Base-by-base conservation (phyloP, 2,329 filamentous ascomycete genomes). In the Cercospora beticola region DNA sequence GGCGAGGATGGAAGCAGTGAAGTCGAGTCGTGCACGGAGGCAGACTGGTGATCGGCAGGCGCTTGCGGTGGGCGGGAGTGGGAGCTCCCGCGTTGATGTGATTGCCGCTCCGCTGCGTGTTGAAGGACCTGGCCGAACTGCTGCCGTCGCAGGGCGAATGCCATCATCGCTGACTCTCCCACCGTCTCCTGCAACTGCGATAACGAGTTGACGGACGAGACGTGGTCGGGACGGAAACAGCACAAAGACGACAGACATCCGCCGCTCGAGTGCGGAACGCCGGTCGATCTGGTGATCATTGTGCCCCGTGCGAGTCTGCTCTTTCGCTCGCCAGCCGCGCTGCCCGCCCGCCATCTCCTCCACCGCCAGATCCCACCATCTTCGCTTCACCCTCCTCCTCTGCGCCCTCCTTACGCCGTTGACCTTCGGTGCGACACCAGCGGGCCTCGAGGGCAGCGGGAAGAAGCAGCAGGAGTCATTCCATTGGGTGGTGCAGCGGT, bases 231-330 rank as follows among this genome's bases (percentile, higher is more conserved):
- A n/a, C 36, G 8, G 36, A n/a, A 40, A 40, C 36, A n/a, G 36
- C 36, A 58, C 26, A 58, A 33, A 58, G 30, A n/a, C 54, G 30
- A 5, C 54, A 57, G 30, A n/a, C 54, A 58, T 31, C 54, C 4
- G 54, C 4, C 49, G 26, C 49, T 14, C 3, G 49, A 28, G 49
- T 54, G 49, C 16, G 36, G 4, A 43, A 14, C 8, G 46, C 46
- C 46, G 10, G 54, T 30, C 54, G 54, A 58, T 58, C 54, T 58
- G 54, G 16, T 58, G 54, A 58, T 58, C 54, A 58, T 30, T 52
- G 46, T 52, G 46, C 26, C 46, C 46, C 46, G 46, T 52, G 46
- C 46, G 2, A 4, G 46, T 52, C 36, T 52, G 18, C 21, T n/a
- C 46, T 52, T 52, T 52, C 46, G 46, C 46, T 52, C 46, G 46